phyloP scores from a whole-genome alignment of 1,284 basidiomycete genomes.

The Irpex rosettiformis region DNA sequence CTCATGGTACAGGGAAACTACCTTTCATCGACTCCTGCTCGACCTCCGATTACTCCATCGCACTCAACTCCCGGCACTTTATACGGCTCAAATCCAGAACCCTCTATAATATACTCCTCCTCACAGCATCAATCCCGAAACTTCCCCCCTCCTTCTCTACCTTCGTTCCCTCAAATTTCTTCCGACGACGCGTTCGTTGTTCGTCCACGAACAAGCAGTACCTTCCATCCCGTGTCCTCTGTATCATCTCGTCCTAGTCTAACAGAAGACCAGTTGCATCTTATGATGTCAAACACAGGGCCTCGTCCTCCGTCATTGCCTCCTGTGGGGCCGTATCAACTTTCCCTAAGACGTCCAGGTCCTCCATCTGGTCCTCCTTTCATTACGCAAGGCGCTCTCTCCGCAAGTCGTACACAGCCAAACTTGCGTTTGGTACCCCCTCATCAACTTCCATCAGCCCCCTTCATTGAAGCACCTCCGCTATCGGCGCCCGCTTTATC shows the following conservation, averaged over 20 bases:
- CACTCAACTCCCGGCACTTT: conserved; percentile 12
- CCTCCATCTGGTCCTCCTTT: neutral
- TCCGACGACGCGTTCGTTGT: conserved; percentile 47
- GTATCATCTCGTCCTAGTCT: conserved; percentile 50
- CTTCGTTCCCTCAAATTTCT: conserved; percentile 16
- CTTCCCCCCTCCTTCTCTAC: conserved; percentile 8
- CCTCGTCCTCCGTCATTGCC: conserved; percentile 15
- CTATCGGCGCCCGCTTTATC: conserved; percentile 19
- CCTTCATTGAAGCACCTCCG: conserved; percentile 12
- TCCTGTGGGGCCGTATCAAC: conserved; percentile 9
- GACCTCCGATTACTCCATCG: neutral
- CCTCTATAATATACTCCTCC: conserved; percentile 33
- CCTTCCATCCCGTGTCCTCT: conserved; percentile 41
- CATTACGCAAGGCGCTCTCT: neutral
- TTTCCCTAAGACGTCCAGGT: conserved; percentile 1
- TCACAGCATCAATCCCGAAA: conserved; percentile 15
- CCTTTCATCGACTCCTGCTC: conserved; percentile 17
- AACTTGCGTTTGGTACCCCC: conserved; percentile 17
- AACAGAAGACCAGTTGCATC: neutral
- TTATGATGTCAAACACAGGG: conserved; percentile 17
- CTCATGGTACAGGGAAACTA: neutral
- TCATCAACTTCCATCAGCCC: conserved; percentile 6
- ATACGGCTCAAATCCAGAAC: conserved; percentile 12
- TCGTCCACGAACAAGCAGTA: conserved; percentile 59
- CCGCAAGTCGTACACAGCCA: conserved; percentile 1